Evolutionary conservation across 163 green algal species (phyloP).

Genomic region (Scenedesmus sp.): DNA sequence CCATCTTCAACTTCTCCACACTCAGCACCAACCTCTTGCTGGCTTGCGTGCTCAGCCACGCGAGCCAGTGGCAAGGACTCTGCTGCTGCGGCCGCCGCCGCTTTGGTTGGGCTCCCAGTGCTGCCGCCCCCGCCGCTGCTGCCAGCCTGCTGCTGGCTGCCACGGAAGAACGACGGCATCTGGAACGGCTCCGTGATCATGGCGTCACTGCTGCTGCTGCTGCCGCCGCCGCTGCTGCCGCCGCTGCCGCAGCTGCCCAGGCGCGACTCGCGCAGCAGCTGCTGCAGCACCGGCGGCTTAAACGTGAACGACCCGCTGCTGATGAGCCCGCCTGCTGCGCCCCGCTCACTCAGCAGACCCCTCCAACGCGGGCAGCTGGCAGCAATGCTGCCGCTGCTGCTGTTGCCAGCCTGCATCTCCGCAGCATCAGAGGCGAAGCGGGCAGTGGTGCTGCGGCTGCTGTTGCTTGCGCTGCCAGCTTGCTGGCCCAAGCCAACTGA

Average conservation of each 20-base stretch:
- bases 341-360: background rate
- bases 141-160: background rate
- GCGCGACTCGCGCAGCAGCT: background rate
- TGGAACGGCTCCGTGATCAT: conserved; percentile 27
- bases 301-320: conserved; percentile 22
- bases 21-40: too few relatives aligned
- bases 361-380: background rate
- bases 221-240: background rate
- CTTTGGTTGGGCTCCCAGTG: background rate
- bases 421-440: background rate
- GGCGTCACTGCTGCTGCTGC: background rate
- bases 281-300: background rate
- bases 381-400: conserved; percentile 16
- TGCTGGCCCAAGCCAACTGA: background rate
- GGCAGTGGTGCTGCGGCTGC: background rate
- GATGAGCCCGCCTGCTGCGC: background rate
- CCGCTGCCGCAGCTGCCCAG: background rate
- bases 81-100: background rate
- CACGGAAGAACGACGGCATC: background rate
- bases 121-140: background rate
- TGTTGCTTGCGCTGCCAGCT: background rate
- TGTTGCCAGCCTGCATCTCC: background rate
- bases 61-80: background rate
- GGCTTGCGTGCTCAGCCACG: background rate
- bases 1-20: too few relatives aligned